Evolutionary conservation across 176 grass and related monocot genomes (phyloP).

Genomic region (Eremochloa ophiuroides): DNA sequence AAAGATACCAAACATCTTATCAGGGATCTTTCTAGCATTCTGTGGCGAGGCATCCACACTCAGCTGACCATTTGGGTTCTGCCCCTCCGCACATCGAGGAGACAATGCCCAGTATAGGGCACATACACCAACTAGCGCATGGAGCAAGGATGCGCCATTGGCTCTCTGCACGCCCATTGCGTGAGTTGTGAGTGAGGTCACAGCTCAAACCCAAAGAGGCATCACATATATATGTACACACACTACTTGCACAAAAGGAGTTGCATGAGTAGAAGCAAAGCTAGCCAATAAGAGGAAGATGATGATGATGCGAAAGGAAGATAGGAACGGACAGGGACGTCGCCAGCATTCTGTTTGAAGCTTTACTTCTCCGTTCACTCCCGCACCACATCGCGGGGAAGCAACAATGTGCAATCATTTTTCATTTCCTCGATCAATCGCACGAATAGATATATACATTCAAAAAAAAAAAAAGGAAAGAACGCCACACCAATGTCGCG

Average conservation of each 20-base stretch:
- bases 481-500: background rate
- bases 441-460: background rate
- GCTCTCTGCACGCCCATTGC: slow-evolving; percentile 30
- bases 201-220: slow-evolving; percentile 5
- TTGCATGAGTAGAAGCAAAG: slow-evolving; percentile 48
- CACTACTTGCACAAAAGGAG: slow-evolving; percentile 27
- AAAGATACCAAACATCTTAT: slow-evolving; percentile 93
- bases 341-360: slow-evolving; percentile 41
- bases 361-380: slow-evolving; percentile 28
- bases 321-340: slow-evolving; percentile 25
- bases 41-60: slow-evolving; percentile 52
- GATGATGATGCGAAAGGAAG: background rate
- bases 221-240: slow-evolving; percentile 12
- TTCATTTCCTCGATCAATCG: background rate
- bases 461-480: background rate
- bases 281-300: background rate
- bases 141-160: background rate
- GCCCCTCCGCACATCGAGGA: slow-evolving; percentile 8
- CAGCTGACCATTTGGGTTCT: slow-evolving; percentile 49
- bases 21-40: slow-evolving; percentile 65
- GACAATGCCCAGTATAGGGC: slow-evolving; percentile 21
- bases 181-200: background rate
- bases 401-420: slow-evolving; percentile 15
- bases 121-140: background rate
- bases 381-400: slow-evolving; percentile 19